Conservation (phyloP, 148 eudicot species). For the Polygonum maritimum region DNA sequence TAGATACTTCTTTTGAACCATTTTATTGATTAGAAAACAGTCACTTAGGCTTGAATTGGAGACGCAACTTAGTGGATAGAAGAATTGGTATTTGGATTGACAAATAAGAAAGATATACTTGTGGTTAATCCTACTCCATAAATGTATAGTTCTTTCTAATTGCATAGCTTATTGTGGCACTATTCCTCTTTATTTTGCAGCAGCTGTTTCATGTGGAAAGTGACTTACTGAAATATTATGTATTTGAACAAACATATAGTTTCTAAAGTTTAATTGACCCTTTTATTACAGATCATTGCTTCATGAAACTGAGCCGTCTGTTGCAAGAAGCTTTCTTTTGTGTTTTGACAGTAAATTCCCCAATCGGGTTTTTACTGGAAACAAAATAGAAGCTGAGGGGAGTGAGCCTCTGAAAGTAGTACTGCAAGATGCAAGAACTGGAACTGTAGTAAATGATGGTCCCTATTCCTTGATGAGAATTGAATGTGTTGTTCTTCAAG, state of each 20-base stretch:
- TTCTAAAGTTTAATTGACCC: not conserved
- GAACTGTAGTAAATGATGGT: slow-evolving; percentile 20
- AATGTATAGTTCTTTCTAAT: not conserved
- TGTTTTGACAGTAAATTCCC: slow-evolving; percentile 18
- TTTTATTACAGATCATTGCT: not conserved
- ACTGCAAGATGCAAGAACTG: slow-evolving; percentile 18
- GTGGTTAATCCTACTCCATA: not conserved
- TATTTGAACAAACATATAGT: not conserved
- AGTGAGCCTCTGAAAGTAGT: slow-evolving; percentile 16
- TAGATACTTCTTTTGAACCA: not conserved
- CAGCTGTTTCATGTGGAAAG: not conserved
- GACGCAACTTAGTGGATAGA: not conserved
- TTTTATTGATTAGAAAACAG: not conserved
- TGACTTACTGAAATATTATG: not conserved
- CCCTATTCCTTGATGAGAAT: slow-evolving; percentile 34
- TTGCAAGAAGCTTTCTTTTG: slow-evolving; percentile 12
- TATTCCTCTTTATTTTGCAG: not conserved
- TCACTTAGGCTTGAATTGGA: not conserved
- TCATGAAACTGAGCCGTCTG: not conserved
- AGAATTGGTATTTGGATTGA: not conserved
- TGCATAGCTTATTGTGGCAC: not conserved
- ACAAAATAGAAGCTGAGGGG: slow-evolving; percentile 22
- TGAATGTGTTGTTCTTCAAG: slow-evolving; percentile 52
- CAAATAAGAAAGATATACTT: not conserved
- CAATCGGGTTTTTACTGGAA: slow-evolving; percentile 19